A percentile compares a stretch with the other conserved stretches of the same genome.
phyloP scores from a whole-genome alignment of 176 grass and related monocot genomes.

The Oropetium thomaeum region DNA sequence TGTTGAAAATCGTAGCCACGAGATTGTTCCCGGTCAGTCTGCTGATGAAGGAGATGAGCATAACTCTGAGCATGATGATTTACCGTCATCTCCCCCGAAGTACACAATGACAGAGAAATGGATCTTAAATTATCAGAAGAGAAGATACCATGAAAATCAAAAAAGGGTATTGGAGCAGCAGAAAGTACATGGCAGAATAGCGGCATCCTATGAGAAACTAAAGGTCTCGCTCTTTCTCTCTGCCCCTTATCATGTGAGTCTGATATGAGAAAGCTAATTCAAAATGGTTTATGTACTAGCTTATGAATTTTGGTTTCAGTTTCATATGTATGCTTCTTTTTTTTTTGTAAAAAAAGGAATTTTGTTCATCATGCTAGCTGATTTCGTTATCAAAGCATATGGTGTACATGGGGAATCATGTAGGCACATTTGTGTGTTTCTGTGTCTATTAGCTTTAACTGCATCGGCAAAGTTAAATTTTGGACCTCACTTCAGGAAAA shows the following conservation, averaged over 20 bases:
- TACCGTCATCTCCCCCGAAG: slow-evolving; percentile 66
- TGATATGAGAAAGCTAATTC: slow-evolving; percentile 1
- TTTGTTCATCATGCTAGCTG: not conserved
- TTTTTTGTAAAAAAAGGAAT: not conserved
- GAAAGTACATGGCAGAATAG: slow-evolving; percentile 64
- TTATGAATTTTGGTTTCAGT: slow-evolving; percentile 17
- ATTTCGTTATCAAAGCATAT: not conserved
- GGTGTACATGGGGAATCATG: not conserved
- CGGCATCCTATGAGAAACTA: slow-evolving; percentile 65
- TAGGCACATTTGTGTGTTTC: not conserved
- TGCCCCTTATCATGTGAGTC: not conserved
- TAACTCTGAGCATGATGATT: slow-evolving; percentile 54
- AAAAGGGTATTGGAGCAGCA: slow-evolving; percentile 58
- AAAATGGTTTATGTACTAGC: not conserved
- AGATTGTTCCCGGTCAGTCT: slow-evolving; percentile 49
- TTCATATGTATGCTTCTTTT: slow-evolving; percentile 12
- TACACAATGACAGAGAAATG: slow-evolving; percentile 89
- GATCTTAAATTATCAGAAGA: slow-evolving; percentile 76
- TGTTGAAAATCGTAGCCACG: slow-evolving; percentile 44
- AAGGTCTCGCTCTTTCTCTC: slow-evolving; percentile 57
- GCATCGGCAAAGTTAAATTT: slow-evolving; percentile 23
- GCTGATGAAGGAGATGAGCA: slow-evolving; percentile 63
- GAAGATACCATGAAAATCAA: slow-evolving; percentile 59
- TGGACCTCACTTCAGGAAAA: slow-evolving; percentile 60
- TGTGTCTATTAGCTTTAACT: not conserved